Evolutionary conservation across 2,329 filamentous ascomycete species (phyloP).

Genomic region (Alternaria rosae): DNA sequence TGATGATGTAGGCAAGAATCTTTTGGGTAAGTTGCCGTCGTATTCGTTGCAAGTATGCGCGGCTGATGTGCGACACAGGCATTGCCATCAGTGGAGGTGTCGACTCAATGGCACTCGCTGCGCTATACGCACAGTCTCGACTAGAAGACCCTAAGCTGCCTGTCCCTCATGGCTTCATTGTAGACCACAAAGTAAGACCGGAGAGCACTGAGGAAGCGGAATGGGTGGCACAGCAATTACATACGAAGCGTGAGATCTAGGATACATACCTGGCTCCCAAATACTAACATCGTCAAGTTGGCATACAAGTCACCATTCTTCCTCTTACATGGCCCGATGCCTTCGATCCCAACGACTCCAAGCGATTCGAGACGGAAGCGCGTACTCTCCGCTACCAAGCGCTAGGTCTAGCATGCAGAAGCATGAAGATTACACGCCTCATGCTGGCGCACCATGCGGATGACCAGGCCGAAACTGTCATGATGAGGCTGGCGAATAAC

Average conservation of each 20-base stretch:
- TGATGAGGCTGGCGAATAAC: constrained; percentile 76
- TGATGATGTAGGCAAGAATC: background rate
- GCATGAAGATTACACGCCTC: constrained; percentile 63
- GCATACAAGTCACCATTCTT: constrained; percentile 41
- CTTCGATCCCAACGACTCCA: constrained; percentile 53
- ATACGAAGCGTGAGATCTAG: constrained; percentile 51
- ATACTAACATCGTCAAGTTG: constrained; percentile 32
- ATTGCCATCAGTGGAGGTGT: constrained; percentile 91
- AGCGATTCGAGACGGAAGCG: constrained; percentile 79
- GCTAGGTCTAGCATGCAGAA: constrained; percentile 68
- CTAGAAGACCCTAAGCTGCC: constrained; percentile 17
- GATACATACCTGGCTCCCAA: background rate
- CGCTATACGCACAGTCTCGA: constrained; percentile 63
- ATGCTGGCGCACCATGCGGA: constrained; percentile 88
- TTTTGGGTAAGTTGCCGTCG: constrained; percentile 22
- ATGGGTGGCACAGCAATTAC: constrained; percentile 57
- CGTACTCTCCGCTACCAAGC: constrained; percentile 75
- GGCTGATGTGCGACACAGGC: constrained; percentile 42
- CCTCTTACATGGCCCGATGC: constrained; percentile 50
- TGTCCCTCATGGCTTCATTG: constrained; percentile 63
- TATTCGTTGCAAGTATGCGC: background rate
- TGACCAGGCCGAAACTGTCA: constrained; percentile 88
- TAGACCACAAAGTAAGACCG: constrained; percentile 66
- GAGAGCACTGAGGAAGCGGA: constrained; percentile 64
- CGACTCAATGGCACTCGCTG: constrained; percentile 96